Percentiles rank a stretch among this genome's conserved stretches.
phyloP scores from a whole-genome alignment of 176 grass and related monocot species.

The Urochloa ruziziensis region DNA sequence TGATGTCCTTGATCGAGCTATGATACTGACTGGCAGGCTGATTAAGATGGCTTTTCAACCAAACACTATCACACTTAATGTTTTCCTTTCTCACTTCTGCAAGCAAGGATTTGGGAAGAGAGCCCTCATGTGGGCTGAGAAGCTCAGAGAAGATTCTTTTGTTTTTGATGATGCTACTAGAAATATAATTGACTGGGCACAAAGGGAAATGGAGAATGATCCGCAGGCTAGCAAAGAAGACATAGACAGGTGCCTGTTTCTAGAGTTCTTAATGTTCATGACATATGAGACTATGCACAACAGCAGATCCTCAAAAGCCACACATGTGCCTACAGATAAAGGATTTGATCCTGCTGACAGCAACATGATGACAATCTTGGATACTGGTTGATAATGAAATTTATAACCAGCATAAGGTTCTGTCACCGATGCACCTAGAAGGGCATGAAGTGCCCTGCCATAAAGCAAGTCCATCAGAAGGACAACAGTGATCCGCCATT shows the following conservation, averaged over 20 bases:
- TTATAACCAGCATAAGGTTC: slow-evolving; percentile 35
- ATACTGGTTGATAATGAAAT: slow-evolving; percentile 37
- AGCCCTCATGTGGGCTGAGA: slow-evolving; percentile 72
- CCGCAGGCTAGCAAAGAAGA: slow-evolving; percentile 26
- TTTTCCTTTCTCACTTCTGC: slow-evolving; percentile 91
- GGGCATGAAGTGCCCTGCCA: slow-evolving; percentile 54
- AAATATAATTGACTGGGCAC: slow-evolving; percentile 86
- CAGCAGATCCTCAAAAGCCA: slow-evolving; percentile 30
- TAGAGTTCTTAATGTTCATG: slow-evolving; percentile 68
- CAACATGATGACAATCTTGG: slow-evolving; percentile 22
- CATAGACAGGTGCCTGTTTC: slow-evolving; percentile 50
- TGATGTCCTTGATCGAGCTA: slow-evolving; percentile 81
- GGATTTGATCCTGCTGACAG: slow-evolving; percentile 23
- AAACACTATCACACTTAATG: slow-evolving; percentile 77
- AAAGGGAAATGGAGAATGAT: slow-evolving; percentile 46
- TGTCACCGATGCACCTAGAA: slow-evolving; percentile 55
- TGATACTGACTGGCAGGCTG: slow-evolving; percentile 79
- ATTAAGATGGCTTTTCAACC: slow-evolving; percentile 91
- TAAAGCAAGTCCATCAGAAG: slow-evolving; percentile 58
- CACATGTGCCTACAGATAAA: slow-evolving; percentile 17
- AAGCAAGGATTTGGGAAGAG: slow-evolving; percentile 82
- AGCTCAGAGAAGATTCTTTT: slow-evolving; percentile 64
- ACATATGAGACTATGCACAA: slow-evolving; percentile 43
- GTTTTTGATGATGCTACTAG: slow-evolving; percentile 80
- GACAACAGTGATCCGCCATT: slow-evolving; percentile 30